Conservation (phyloP, 2,329 filamentous ascomycete species). For the Venturiaceae sp. region DNA sequence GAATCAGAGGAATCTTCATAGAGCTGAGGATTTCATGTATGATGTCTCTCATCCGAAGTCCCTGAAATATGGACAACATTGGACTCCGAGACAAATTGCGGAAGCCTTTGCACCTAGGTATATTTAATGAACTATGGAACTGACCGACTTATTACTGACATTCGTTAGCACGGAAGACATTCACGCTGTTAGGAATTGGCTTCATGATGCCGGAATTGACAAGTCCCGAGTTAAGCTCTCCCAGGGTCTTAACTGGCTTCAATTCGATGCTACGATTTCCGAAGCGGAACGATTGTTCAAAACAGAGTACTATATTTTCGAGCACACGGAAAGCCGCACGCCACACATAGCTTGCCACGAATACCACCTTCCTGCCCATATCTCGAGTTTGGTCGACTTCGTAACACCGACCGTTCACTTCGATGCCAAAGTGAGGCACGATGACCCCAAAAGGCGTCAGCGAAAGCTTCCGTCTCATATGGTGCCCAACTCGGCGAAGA, state of each 20-base stretch:
- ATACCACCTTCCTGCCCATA: slow-evolving; percentile 21
- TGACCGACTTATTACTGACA: not conserved
- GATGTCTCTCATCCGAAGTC: slow-evolving; percentile 19
- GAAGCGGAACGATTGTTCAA: slow-evolving; percentile 28
- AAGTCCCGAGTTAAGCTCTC: slow-evolving; percentile 5
- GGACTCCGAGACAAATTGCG: slow-evolving; percentile 17
- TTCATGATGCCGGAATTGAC: slow-evolving; percentile 15
- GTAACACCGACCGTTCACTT: slow-evolving; percentile 31
- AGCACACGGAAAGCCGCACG: slow-evolving; percentile 20
- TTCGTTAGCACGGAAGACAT: slow-evolving; percentile 12
- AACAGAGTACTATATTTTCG: slow-evolving; percentile 29
- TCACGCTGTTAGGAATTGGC: slow-evolving; percentile 16
- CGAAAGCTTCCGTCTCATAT: slow-evolving; percentile 14
- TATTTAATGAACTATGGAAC: not conserved
- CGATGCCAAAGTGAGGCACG: slow-evolving; percentile 15
- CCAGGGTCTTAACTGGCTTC: slow-evolving; percentile 21
- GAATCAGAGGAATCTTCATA: slow-evolving; percentile 15
- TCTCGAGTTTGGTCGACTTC: slow-evolving; percentile 19
- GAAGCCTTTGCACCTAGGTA: slow-evolving; percentile 17
- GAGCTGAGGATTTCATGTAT: slow-evolving; percentile 14
- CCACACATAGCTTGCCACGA: slow-evolving; percentile 29
- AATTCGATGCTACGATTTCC: slow-evolving; percentile 26
- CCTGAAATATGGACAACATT: slow-evolving; percentile 19
- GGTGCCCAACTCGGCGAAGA: slow-evolving; percentile 12
- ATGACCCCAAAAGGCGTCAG: not conserved